Evolutionary conservation across 768 basidiomycete species (phyloP).

Genomic region (Russula sp.): DNA sequence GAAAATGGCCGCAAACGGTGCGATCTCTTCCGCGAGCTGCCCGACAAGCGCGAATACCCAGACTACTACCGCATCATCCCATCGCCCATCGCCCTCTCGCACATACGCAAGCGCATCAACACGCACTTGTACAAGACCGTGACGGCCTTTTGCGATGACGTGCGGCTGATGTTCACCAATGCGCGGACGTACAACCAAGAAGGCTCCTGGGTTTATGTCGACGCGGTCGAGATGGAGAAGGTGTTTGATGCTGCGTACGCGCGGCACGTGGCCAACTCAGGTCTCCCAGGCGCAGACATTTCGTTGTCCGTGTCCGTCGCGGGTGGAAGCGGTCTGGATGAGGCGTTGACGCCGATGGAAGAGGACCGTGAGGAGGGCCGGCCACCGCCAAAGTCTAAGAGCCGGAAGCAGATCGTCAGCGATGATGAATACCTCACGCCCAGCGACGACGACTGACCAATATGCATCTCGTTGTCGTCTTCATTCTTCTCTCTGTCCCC

Average conservation of each 20-base stretch:
- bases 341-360: slow-evolving; percentile 73
- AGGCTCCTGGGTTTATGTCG: slow-evolving; percentile 90
- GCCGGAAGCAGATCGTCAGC: slow-evolving; percentile 67
- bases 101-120: slow-evolving; percentile 71
- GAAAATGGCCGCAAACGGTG: slow-evolving; percentile 71
- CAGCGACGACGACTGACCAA: slow-evolving; percentile 45
- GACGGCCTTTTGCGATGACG: slow-evolving; percentile 65
- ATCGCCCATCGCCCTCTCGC: slow-evolving; percentile 80
- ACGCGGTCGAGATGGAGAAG: slow-evolving; percentile 92
- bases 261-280: slow-evolving; percentile 54
- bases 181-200: slow-evolving; percentile 92
- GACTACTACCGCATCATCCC: slow-evolving; percentile 89
- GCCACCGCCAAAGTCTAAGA: slow-evolving; percentile 49
- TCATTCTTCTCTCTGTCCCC: neutral
- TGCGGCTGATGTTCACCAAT: slow-evolving; percentile 89
- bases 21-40: slow-evolving; percentile 83
- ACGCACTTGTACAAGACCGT: slow-evolving; percentile 68
- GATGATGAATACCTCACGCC: slow-evolving; percentile 60
- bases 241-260: slow-evolving; percentile 70
- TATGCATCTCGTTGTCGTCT: neutral
- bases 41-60: slow-evolving; percentile 80
- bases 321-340: slow-evolving; percentile 49
- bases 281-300: slow-evolving; percentile 64
- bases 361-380: slow-evolving; percentile 52
- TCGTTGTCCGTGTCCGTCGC: slow-evolving; percentile 35